phyloP scores from a whole-genome alignment of 1,284 basidiomycete genomes.

The Sanghuangporus baumii region DNA sequence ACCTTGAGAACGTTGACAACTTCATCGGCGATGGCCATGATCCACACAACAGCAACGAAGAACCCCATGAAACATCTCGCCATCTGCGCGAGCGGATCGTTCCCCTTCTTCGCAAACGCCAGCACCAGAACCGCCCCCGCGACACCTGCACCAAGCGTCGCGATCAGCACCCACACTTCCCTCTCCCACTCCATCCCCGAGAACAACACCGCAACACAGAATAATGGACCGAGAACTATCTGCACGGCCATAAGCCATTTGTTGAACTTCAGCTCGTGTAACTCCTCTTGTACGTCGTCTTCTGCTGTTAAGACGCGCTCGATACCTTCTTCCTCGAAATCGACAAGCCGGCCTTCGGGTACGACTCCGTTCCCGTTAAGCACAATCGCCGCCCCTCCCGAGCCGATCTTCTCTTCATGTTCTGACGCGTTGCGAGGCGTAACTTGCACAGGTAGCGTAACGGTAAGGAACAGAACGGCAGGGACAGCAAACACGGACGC shows the following conservation, averaged over 20 bases:
- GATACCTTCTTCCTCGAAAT: constrained; percentile 67
- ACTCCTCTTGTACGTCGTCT: constrained; percentile 57
- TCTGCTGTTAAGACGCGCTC: constrained; percentile 59
- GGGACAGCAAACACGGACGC: constrained; percentile 82
- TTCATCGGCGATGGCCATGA: constrained; percentile 92
- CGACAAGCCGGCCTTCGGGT: constrained; percentile 42
- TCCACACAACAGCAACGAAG: constrained; percentile 86
- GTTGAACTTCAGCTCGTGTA: constrained; percentile 64
- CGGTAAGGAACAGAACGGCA: constrained; percentile 78
- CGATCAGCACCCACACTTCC: constrained; percentile 51
- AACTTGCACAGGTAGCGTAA: constrained; percentile 89
- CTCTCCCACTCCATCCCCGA: constrained; percentile 44
- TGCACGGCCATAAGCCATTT: constrained; percentile 81
- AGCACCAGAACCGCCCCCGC: constrained; percentile 50
- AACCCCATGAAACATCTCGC: constrained; percentile 88
- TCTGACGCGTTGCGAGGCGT: constrained; percentile 44
- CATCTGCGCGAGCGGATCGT: constrained; percentile 55
- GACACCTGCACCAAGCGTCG: constrained; percentile 49
- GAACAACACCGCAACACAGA: constrained; percentile 70
- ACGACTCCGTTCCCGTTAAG: constrained; percentile 14
- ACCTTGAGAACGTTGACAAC: constrained; percentile 86
- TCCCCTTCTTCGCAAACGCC: constrained; percentile 57
- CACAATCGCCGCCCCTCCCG: constrained; percentile 11
- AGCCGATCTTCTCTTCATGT: constrained; percentile 33
- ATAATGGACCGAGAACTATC: constrained; percentile 74